Evolutionary conservation across 345 rosid species (phyloP).

Genomic region (Pseudoturritis turrita): DNA sequence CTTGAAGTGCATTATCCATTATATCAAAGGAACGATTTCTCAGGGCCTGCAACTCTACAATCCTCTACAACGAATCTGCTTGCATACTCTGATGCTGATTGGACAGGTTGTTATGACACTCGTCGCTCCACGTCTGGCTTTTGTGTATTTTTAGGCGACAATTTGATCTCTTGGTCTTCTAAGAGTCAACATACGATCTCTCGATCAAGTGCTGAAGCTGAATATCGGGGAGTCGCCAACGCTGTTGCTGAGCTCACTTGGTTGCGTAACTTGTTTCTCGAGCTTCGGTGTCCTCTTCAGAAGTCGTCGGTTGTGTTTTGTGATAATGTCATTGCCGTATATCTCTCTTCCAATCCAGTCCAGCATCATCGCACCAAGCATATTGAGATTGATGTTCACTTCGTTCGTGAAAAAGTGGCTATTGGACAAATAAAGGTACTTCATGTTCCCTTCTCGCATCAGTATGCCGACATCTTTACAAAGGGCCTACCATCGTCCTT

Average conservation of each 20-base stretch:
- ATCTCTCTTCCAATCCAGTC: too few relatives aligned
- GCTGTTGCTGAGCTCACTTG: neutral
- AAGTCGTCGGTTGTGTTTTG: neutral
- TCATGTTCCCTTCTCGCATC: neutral
- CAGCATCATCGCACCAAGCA: neutral
- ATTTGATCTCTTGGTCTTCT: neutral
- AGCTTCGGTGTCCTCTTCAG: neutral
- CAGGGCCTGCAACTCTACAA: accelerated
- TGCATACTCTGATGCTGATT: neutral
- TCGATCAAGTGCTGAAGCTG: neutral
- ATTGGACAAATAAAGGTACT: neutral
- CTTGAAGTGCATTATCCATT: neutral
- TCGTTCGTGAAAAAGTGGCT: neutral
- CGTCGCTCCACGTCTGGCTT: neutral
- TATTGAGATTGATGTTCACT: neutral
- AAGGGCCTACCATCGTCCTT: too few relatives aligned
- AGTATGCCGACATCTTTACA: neutral
- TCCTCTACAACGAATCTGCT: accelerated
- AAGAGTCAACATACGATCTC: neutral
- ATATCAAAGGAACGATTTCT: neutral
- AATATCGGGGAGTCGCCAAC: neutral
- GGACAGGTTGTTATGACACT: neutral
- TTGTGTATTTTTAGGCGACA: neutral
- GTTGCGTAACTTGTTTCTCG: accelerated
- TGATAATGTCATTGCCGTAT: neutral